phyloP scores from a whole-genome alignment of 208 protist genomes.

The Leishmania tropica region DNA sequence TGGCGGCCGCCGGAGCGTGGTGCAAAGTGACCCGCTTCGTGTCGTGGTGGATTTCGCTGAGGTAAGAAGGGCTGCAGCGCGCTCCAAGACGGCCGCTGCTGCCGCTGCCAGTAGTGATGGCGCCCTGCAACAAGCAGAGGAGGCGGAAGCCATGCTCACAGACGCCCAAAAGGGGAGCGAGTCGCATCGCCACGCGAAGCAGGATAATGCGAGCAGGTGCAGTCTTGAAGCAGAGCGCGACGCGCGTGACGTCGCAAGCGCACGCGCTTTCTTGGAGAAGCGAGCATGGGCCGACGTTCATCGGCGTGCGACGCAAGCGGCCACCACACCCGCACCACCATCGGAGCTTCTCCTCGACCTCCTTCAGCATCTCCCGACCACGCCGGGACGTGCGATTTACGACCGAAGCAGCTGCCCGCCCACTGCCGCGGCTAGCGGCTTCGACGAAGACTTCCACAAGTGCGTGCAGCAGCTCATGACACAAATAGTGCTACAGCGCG shows the following conservation, averaged over 20 bases:
- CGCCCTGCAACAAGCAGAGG: background rate
- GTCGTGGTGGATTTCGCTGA: slow-evolving; percentile 4
- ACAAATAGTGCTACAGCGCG: slow-evolving; percentile 33
- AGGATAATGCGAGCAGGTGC: no score
- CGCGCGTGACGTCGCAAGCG: background rate
- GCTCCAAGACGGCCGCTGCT: background rate
- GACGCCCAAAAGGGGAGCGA: background rate
- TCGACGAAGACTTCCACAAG: slow-evolving; percentile 34
- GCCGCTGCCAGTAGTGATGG: background rate
- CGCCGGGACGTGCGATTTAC: slow-evolving; percentile 53
- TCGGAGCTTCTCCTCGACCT: slow-evolving; percentile 14
- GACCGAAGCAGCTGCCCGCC: slow-evolving; percentile 45
- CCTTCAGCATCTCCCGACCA: slow-evolving; percentile 21
- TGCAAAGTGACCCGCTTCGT: slow-evolving; percentile 12
- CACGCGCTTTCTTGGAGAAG: slow-evolving; percentile 1
- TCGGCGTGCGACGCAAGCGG: slow-evolving; percentile 10
- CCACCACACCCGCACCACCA: slow-evolving; percentile 8
- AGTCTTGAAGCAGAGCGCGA: background rate
- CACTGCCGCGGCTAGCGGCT: slow-evolving; percentile 40
- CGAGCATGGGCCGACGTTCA: background rate
- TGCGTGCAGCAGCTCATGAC: slow-evolving; percentile 48
- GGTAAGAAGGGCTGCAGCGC: background rate
- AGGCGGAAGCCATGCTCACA: background rate
- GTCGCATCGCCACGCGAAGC: background rate
- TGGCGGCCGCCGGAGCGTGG: background rate